Evolutionary conservation across 805 yeast species (phyloP), one percentile per base, ranked within the genome.

Genomic region (Candida suzukii): DNA sequence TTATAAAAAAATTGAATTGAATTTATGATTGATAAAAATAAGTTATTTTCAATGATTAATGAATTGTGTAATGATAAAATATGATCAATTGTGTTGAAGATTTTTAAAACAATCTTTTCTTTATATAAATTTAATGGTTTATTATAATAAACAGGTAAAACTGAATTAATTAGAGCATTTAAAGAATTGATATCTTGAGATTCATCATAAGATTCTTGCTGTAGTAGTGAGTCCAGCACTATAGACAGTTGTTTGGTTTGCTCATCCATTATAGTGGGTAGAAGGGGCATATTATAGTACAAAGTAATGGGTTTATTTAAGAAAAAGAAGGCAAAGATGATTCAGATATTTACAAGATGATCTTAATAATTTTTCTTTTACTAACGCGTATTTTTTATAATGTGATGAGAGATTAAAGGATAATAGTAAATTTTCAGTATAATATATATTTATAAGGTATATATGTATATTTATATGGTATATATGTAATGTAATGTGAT

Each of bases 181-280:
- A 60, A 44, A 13, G 66, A 60, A 32, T 53, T 49, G 14, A 56
- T 44, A 37, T 59, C 62, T 27, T 53, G 58, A 14, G 40, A 34
- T 30, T 43, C 46, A 2, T 55, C 60, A 27, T 46, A 54, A 1
- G 57, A 50, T 27, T 52, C 47, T 41, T 56, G 59, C 5, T 43
- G 38, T 1, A 58, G 46, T 21, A 58, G 33, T 9, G 60, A 54
- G 35, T 58, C 62, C 37, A 58, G 40, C 9, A 58, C 60, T 3
- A 39, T 33, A 1, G 59, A 55, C 7, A 58, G 47, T 30, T 55
- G 57, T n/a, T 41, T 43, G 2, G 56, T 50, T 30, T 54, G 58
- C 13, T 56, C 51, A 7, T 12, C 7, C 32, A 29, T 29, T 7
- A 14, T n/a, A n/a, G n/a, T n/a, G n/a, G n/a, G n/a, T n/a, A n/a